Evolutionary conservation across 352 stramenopile species (phyloP).

Genomic region (Globisporangium polare): DNA sequence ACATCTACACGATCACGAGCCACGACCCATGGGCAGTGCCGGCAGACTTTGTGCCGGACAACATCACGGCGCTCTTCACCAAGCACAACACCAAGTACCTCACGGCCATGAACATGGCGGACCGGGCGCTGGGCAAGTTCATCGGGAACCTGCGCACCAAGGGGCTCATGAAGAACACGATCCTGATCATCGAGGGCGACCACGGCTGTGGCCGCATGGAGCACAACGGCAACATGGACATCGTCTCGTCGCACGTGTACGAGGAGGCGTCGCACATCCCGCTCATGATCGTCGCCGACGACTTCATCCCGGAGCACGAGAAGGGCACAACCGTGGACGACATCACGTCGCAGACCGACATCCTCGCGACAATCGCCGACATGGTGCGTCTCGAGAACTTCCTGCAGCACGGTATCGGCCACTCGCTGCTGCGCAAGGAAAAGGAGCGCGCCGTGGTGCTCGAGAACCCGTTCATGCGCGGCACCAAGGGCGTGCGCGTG

Average conservation of each 20-base stretch:
- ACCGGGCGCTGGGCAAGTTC: constrained; percentile 59
- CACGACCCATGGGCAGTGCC: constrained; percentile 58
- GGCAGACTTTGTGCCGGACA: constrained; percentile 33
- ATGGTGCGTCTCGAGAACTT: constrained; percentile 51
- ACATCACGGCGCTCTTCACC: constrained; percentile 49
- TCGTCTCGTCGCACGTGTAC: constrained; percentile 47
- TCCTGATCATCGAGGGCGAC: constrained; percentile 65
- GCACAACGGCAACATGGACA: constrained; percentile 60
- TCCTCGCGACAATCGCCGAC: constrained; percentile 67
- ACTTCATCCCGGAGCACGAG: constrained; percentile 38
- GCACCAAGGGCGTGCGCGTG: constrained; percentile 54
- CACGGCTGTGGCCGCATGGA: constrained; percentile 62
- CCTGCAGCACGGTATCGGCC: constrained; percentile 55
- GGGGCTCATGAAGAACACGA: constrained; percentile 65
- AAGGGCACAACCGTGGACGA: constrained; percentile 45
- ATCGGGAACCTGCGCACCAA: constrained; percentile 44
- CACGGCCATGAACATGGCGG: constrained; percentile 55
- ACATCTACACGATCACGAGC: constrained; percentile 74
- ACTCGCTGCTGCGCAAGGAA: constrained; percentile 46
- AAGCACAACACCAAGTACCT: constrained; percentile 61
- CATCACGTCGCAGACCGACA: constrained; percentile 58
- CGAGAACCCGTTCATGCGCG: constrained; percentile 61
- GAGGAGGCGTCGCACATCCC: constrained; percentile 56
- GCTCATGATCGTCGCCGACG: constrained; percentile 59
- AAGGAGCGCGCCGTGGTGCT: constrained; percentile 42